A percentile compares a stretch with the other conserved stretches of the same genome.
Evolutionary conservation across 2,329 filamentous ascomycete genomes (phyloP).

Genomic region (Aspergillaceae sp.): DNA sequence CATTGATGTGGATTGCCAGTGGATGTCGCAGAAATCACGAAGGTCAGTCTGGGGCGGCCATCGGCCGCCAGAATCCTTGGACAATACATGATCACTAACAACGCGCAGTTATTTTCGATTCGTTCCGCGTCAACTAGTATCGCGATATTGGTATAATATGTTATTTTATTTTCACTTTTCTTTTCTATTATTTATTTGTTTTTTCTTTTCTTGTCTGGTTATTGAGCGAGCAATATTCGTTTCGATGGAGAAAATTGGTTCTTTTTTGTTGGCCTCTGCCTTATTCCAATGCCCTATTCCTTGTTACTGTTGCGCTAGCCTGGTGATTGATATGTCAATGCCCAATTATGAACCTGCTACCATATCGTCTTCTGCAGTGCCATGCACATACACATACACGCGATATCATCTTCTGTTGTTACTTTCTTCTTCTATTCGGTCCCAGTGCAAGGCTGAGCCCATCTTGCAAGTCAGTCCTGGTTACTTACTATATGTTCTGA

Average conservation of each 20-base stretch:
- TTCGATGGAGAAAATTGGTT: slow-evolving; percentile 11
- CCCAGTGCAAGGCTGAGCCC: no score
- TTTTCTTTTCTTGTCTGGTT: slow-evolving; percentile 3
- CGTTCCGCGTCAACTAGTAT: slow-evolving; percentile 20
- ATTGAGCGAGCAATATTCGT: no score
- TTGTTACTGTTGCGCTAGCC: no score
- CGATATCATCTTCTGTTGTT: no score
- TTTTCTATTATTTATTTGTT: slow-evolving; percentile 16
- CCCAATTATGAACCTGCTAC: no score
- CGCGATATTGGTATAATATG: background rate
- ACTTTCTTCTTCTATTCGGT: no score
- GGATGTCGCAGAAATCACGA: slow-evolving; percentile 40
- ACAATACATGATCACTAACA: slow-evolving; percentile 6
- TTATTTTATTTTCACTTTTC: slow-evolving; percentile 7
- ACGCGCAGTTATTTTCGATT: slow-evolving; percentile 16
- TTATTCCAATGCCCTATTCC: no score
- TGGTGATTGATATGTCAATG: no score
- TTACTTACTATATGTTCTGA: background rate
- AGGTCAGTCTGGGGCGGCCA: slow-evolving; percentile 21
- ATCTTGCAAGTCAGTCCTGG: no score
- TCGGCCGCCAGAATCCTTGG: no score
- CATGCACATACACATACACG: no score
- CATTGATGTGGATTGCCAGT: slow-evolving; percentile 43
- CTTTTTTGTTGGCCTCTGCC: slow-evolving; percentile 3
- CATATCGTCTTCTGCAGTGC: no score